Conservation (phyloP, 2,329 filamentous ascomycete species). For the Cladophialophora exuberans region DNA sequence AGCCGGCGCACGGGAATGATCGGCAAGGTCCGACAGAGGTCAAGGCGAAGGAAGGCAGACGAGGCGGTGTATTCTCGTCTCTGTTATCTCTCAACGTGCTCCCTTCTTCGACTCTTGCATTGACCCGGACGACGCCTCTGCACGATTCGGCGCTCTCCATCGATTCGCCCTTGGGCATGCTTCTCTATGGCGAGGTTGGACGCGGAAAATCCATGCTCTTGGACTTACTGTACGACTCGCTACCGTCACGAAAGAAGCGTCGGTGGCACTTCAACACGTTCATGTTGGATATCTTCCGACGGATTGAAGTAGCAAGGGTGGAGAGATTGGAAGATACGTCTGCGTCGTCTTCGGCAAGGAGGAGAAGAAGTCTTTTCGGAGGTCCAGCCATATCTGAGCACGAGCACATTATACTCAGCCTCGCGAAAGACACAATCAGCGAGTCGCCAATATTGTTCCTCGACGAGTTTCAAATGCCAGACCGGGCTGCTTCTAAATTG, state of each 20-base stretch:
- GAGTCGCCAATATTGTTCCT: conserved; percentile 77
- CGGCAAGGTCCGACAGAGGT: background rate
- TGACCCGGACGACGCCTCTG: conserved; percentile 70
- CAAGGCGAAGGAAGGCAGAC: background rate
- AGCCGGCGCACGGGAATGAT: no score
- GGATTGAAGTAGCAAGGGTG: conserved; percentile 67
- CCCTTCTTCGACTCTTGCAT: conserved; percentile 55
- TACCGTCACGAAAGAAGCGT: conserved; percentile 73
- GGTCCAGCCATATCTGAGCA: conserved; percentile 39
- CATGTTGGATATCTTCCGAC: conserved; percentile 76
- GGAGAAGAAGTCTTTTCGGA: conserved; percentile 12
- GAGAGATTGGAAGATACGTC: conserved; percentile 32
- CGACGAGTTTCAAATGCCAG: conserved; percentile 82
- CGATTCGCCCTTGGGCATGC: conserved; percentile 72
- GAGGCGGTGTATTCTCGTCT: conserved; percentile 4
- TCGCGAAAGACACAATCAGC: conserved; percentile 75
- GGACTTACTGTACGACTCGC: conserved; percentile 75
- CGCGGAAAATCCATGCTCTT: conserved; percentile 86
- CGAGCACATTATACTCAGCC: conserved; percentile 72
- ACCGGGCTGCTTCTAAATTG: conserved; percentile 76
- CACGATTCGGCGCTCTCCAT: conserved; percentile 73
- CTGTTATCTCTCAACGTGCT: conserved; percentile 1
- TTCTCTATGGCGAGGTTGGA: conserved; percentile 80
- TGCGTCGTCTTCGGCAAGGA: background rate
- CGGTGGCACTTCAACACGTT: conserved; percentile 86